Conservation (phyloP, 257 asterid genomes). For the Solanum sitiens region DNA sequence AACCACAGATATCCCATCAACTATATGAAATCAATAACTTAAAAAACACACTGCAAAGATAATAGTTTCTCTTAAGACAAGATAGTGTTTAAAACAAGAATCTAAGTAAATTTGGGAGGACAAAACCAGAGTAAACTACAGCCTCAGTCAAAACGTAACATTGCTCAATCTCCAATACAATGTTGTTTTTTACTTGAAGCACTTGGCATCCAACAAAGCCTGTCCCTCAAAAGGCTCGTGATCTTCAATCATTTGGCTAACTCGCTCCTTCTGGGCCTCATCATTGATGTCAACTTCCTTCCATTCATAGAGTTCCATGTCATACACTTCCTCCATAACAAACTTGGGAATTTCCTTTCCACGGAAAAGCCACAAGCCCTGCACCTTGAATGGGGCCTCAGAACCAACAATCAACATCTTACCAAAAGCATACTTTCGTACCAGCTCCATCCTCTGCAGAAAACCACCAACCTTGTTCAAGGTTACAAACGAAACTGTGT, state of each 20-base stretch:
- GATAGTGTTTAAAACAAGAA: background rate
- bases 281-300: slow-evolving; percentile 68
- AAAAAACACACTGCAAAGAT: background rate
- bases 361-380: slow-evolving; percentile 92
- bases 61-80: background rate
- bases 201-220: slow-evolving; percentile 77
- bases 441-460: slow-evolving; percentile 90
- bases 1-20: background rate
- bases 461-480: slow-evolving; percentile 91
- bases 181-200: slow-evolving; percentile 64
- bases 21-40: background rate
- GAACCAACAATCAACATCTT: slow-evolving; percentile 89
- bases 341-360: slow-evolving; percentile 77
- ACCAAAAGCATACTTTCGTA: slow-evolving; percentile 89
- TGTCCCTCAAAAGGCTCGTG: slow-evolving; percentile 89
- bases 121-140: background rate
- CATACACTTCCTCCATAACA: slow-evolving; percentile 71
- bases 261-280: slow-evolving; percentile 86
- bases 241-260: slow-evolving; percentile 86
- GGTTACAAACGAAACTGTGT: slow-evolving; percentile 77
- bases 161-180: background rate
- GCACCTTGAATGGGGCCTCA: slow-evolving; percentile 70
- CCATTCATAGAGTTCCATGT: slow-evolving; percentile 92
- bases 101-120: background rate
- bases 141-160: background rate